Evolutionary conservation across 306 rosid genomes (phyloP).

Genomic region (Nissolia schottii): DNA sequence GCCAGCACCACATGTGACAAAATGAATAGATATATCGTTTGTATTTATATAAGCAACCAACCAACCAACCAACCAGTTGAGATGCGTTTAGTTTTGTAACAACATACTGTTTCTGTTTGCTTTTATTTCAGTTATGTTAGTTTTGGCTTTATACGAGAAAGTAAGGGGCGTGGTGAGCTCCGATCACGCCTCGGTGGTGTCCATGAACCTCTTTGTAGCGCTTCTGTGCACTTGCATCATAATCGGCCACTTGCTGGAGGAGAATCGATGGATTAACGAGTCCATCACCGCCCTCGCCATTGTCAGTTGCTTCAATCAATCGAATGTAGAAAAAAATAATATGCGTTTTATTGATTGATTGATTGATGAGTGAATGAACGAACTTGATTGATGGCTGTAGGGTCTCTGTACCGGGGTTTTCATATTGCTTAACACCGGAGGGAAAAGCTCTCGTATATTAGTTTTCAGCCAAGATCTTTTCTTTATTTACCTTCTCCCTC

Average conservation of each 20-base stretch:
- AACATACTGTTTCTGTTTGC: background rate
- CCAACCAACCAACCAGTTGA: no score
- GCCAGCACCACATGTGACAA: no score
- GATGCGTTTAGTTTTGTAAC: no score
- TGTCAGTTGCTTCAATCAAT: constrained; percentile 38
- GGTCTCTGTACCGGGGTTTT: constrained; percentile 78
- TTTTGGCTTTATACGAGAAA: constrained; percentile 12
- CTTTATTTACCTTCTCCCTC: constrained; percentile 96
- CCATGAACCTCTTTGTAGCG: constrained; percentile 79
- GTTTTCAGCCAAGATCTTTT: constrained; percentile 88
- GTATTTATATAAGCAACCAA: no score
- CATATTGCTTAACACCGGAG: constrained; percentile 68
- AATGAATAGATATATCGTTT: no score
- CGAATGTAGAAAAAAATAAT: background rate
- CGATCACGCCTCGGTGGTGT: constrained; percentile 78
- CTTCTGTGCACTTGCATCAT: constrained; percentile 87
- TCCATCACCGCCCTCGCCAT: constrained; percentile 88
- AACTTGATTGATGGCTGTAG: constrained; percentile 40
- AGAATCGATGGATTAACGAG: constrained; percentile 86
- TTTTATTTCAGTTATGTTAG: background rate
- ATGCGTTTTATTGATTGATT: background rate
- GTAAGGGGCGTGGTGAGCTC: constrained; percentile 41
- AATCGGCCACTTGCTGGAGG: constrained; percentile 82
- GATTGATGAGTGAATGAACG: no score
- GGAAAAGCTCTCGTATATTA: constrained; percentile 84